Evolutionary conservation across 2,329 filamentous ascomycete genomes (phyloP).

Genomic region (Pyricularia grisea): DNA sequence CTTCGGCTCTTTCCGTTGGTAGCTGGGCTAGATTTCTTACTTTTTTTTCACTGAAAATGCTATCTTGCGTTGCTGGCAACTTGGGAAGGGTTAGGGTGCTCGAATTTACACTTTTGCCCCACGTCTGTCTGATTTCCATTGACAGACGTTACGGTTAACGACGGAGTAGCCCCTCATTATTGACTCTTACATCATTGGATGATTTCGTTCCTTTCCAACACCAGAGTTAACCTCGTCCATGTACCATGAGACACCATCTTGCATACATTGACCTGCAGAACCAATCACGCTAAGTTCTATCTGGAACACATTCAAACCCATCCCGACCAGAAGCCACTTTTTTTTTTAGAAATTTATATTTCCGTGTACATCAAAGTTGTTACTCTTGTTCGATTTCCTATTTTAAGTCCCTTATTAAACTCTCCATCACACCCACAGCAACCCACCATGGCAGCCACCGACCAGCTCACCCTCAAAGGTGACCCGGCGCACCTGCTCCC

Average conservation of each 20-base stretch:
- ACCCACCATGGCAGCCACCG: neutral
- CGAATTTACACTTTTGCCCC: neutral
- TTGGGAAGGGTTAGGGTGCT: neutral
- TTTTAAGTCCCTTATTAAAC: neutral
- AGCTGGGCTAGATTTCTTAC: too few species aligned
- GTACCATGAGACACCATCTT: neutral
- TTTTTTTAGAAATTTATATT: too few species aligned
- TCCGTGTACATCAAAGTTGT: neutral
- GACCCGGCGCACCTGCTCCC: constrained; percentile 64
- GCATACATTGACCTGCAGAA: neutral
- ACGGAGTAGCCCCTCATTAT: neutral
- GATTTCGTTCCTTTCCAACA: neutral
- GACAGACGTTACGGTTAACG: too few species aligned
- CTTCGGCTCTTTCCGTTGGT: neutral
- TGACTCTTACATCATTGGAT: neutral
- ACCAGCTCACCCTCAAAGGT: constrained; percentile 18
- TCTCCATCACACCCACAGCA: neutral
- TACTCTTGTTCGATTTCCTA: neutral
- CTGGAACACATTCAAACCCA: too few species aligned
- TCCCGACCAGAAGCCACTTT: too few species aligned
- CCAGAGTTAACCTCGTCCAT: neutral
- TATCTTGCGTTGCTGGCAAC: too few species aligned
- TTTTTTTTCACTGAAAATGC: too few species aligned
- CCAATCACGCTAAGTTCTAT: too few species aligned
- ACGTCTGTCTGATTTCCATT: neutral